phyloP scores from a whole-genome alignment of 129 eudicot species.

The Chrysanthemum makinoi region DNA sequence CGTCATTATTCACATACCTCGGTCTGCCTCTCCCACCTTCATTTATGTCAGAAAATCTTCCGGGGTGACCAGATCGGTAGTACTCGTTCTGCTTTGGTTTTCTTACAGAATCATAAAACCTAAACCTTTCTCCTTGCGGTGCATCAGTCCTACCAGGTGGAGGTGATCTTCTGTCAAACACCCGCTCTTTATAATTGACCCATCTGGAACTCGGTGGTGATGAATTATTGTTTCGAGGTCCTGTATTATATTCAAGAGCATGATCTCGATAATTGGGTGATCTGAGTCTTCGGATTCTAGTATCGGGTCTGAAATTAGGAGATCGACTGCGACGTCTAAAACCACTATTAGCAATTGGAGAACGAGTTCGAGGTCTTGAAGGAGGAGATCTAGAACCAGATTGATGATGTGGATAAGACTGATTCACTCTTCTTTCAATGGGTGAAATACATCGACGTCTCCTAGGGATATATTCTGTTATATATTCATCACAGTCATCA shows the following conservation, averaged over 20 bases:
- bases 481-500: constrained; percentile 36
- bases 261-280: constrained; percentile 29
- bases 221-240: constrained; percentile 26
- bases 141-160: constrained; percentile 18
- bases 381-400: constrained; percentile 34
- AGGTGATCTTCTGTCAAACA: constrained; percentile 36
- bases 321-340: constrained; percentile 40
- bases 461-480: constrained; percentile 35
- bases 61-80: constrained; percentile 33
- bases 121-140: constrained; percentile 19
- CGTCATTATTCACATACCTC: background rate
- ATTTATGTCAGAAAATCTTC: constrained; percentile 32
- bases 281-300: constrained; percentile 23
- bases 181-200: constrained; percentile 31
- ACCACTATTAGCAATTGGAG: constrained; percentile 29
- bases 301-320: constrained; percentile 35
- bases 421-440: constrained; percentile 31
- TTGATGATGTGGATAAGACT: constrained; percentile 21
- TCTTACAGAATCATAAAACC: constrained; percentile 27
- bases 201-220: constrained; percentile 33
- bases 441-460: constrained; percentile 41
- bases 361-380: constrained; percentile 43
- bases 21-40: constrained; percentile 36
- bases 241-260: constrained; percentile 21
- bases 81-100: constrained; percentile 35